Percentiles rank a stretch among this genome's conserved stretches.
These are phyloP conservation scores for Paracoccidioides lutzii DNA, from an alignment of 2,329 filamentous ascomycete genomes.

Conservation along the genomic window DNA sequence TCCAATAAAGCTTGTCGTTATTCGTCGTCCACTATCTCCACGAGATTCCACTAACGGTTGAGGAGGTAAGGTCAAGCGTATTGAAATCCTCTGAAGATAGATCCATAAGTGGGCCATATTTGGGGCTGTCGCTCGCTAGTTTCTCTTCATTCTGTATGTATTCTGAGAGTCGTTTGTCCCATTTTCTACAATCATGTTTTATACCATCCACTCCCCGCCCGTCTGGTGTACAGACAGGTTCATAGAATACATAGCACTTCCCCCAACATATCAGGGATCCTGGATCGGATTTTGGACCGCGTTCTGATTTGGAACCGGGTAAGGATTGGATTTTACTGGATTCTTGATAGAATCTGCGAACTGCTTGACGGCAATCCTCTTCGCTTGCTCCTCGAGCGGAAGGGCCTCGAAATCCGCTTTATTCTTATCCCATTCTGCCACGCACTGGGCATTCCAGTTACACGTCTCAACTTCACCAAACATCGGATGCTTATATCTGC, in stretches of 20 bases:
- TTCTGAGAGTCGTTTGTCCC: no score
- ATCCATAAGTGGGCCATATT: background rate
- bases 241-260: background rate
- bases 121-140: background rate
- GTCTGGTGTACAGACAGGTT: background rate
- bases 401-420: constrained; percentile 48
- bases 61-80: background rate
- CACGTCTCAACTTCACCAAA: constrained; percentile 59
- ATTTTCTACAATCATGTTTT: background rate
- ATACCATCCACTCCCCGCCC: background rate
- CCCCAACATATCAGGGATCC: background rate
- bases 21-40: background rate
- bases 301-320: background rate
- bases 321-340: background rate
- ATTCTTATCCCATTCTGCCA: constrained; percentile 53
- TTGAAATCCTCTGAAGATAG: background rate
- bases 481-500: constrained; percentile 53
- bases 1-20: background rate
- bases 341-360: background rate
- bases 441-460: constrained; percentile 55
- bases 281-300: background rate
- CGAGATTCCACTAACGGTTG: background rate
- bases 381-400: constrained; percentile 46
- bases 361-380: constrained; percentile 25
- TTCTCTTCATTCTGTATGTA: background rate